Base-by-base conservation (phyloP, 805 yeast genomes). In the Candida odintsovae region DNA sequence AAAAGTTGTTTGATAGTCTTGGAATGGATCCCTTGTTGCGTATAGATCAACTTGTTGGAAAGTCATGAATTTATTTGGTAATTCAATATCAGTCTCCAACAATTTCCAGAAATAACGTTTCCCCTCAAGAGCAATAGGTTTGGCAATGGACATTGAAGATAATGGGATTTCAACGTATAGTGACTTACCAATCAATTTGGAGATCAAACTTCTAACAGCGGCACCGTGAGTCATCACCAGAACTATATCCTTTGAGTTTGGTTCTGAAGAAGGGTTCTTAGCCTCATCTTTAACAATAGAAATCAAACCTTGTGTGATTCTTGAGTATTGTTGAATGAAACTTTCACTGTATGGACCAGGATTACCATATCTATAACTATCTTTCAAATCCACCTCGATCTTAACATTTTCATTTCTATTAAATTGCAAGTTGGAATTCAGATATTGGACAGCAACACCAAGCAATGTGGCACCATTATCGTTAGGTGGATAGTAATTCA, bases 271-370 rank as follows among this genome's bases (percentile, higher is more conserved):
- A n/a, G 49, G 43, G 10, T 48, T 51, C 22, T 60, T 54, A 42
- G 67, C 63, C 4, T 52, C 49, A 42, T 56, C 60, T 43, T 66
- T 68, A 15, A 69, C 46, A 10, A 72, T 55, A 7, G 64, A 54
- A 12, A 62, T 61, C 26, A 71, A 45, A 20, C 68, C 72, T 7
- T 57, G 54, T 38, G 58, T 65, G 41, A 73, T 61, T 43, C 76
- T 56, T 9, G 51, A 45, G 22, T 65, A 67, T 47, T 71, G 71
- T 7, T 64, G 65, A 4, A 54, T 45, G 3, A 69, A 65, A 1
- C 67, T 62, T 53, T 72, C 77, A 16, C 70, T 72, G 47, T 68
- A 72, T 11, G 67, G 70, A 16, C 77, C 76, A 31, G 75, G 69
- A 26, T 64, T 65, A 2, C 77, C 76, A 42, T 68, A 55, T 38